Conservation (phyloP, 2,329 filamentous ascomycete genomes). For the Chaetomium sp. region DNA sequence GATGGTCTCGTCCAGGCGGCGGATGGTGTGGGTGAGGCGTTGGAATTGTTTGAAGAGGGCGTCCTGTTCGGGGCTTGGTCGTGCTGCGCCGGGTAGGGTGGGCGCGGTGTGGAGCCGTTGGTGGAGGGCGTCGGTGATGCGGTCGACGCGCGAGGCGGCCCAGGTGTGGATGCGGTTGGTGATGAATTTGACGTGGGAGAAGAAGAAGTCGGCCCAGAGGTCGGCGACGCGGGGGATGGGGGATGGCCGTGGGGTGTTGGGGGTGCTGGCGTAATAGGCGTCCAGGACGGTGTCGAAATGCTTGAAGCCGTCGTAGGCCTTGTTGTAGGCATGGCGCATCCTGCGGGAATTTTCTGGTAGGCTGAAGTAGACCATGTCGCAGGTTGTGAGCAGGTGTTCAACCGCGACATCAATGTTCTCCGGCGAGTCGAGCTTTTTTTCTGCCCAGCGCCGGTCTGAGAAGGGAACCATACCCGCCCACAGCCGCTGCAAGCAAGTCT, state of each 20-base stretch:
- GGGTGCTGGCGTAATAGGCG: neutral
- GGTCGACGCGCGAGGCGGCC: slow-evolving; percentile 1
- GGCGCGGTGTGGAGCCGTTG: neutral
- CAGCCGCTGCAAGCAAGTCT: neutral
- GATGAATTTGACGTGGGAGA: slow-evolving; percentile 20
- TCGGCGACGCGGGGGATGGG: slow-evolving; percentile 8
- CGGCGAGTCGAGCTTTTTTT: slow-evolving; percentile 21
- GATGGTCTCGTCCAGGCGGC: neutral
- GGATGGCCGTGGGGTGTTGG: neutral
- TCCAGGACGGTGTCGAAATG: neutral
- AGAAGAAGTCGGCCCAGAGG: slow-evolving; percentile 28
- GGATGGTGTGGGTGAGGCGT: neutral
- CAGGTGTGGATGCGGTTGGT: slow-evolving; percentile 20
- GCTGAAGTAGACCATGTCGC: slow-evolving; percentile 20
- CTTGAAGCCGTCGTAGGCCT: neutral
- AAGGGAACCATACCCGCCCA: slow-evolving; percentile 24
- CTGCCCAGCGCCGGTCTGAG: slow-evolving; percentile 19
- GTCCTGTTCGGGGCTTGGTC: neutral
- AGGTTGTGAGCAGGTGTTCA: slow-evolving; percentile 12
- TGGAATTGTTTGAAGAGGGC: neutral
- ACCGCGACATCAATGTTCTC: slow-evolving; percentile 21
- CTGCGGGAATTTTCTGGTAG: neutral
- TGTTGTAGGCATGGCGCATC: neutral
- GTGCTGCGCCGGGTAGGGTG: neutral
- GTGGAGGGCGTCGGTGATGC: neutral